A percentile compares a stretch with the other conserved stretches of the same genome.
Evolutionary conservation across 2,329 filamentous ascomycete genomes (phyloP).

Genomic region (Neopestalotiopsis sp.): DNA sequence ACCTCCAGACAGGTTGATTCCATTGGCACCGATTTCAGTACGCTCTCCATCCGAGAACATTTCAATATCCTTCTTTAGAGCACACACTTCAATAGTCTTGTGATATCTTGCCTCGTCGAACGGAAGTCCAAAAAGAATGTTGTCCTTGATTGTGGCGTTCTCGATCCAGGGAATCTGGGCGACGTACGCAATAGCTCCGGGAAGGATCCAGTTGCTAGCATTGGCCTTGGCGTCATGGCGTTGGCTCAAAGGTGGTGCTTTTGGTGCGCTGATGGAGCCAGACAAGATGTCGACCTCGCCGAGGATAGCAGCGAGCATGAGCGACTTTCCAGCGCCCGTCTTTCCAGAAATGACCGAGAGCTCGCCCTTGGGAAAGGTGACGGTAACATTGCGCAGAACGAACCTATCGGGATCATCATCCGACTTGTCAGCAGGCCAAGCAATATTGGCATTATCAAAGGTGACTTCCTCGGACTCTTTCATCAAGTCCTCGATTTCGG

Average conservation of each 20-base stretch:
- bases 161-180: conserved; percentile 86
- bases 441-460: conserved; percentile 71
- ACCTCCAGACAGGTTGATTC: conserved; percentile 82
- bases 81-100: conserved; percentile 74
- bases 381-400: conserved; percentile 65
- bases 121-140: conserved; percentile 79
- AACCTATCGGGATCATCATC: conserved; percentile 65
- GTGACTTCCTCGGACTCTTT: conserved; percentile 62
- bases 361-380: conserved; percentile 71
- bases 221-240: conserved; percentile 68
- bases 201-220: conserved; percentile 69
- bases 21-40: conserved; percentile 84
- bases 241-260: conserved; percentile 53
- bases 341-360: conserved; percentile 78
- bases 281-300: conserved; percentile 74
- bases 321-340: conserved; percentile 79
- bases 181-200: conserved; percentile 74
- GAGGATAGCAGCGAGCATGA: conserved; percentile 74
- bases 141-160: conserved; percentile 78
- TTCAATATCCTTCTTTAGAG: conserved; percentile 75
- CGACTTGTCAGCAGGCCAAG: conserved; percentile 74
- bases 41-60: conserved; percentile 78
- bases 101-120: conserved; percentile 71
- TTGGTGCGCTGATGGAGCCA: conserved; percentile 64
- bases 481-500: conserved; percentile 64